These are phyloP conservation scores for Leccinum fibrillosum DNA, from an alignment of 768 basidiomycete genomes.

Conservation along the genomic window DNA sequence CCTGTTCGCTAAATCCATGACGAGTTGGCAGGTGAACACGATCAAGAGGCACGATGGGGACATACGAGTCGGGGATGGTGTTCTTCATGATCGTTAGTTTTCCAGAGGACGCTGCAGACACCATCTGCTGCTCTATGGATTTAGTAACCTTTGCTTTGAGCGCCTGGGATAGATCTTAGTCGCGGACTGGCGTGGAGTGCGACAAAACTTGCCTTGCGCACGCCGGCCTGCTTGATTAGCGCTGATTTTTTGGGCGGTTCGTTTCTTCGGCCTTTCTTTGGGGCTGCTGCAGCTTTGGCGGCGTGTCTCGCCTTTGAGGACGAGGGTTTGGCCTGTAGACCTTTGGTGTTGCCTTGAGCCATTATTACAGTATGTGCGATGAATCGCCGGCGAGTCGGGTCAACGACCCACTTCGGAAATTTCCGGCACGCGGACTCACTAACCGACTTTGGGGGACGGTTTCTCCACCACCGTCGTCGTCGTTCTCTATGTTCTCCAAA, in stretches of 20 bases:
- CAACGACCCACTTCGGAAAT: constrained; percentile 15
- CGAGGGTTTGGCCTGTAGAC: constrained; percentile 54
- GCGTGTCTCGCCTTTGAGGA: constrained; percentile 50
- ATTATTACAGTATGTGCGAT: constrained; percentile 23
- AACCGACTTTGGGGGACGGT: neutral
- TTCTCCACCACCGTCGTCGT: constrained; percentile 9
- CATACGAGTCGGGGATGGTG: constrained; percentile 33
- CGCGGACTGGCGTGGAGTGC: neutral
- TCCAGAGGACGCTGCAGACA: constrained; percentile 81
- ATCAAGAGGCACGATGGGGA: neutral
- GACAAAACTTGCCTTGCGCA: constrained; percentile 59
- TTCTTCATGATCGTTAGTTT: constrained; percentile 93
- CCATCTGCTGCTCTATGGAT: constrained; percentile 91
- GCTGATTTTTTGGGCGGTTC: constrained; percentile 80
- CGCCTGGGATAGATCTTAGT: constrained; percentile 41
- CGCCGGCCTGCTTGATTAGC: constrained; percentile 69
- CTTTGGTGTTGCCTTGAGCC: constrained; percentile 88
- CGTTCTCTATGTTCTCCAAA: constrained; percentile 40
- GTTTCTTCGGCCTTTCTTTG: constrained; percentile 76
- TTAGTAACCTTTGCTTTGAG: constrained; percentile 89
- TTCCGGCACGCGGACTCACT: constrained; percentile 19
- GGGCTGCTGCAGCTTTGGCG: constrained; percentile 61
- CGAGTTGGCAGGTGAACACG: neutral
- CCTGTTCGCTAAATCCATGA: constrained; percentile 16
- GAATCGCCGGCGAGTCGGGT: neutral